Percentiles rank a stretch among this genome's conserved stretches.
These are phyloP conservation scores for Trichosanthes truncata DNA, from an alignment of 306 rosid genomes.

Conservation along the genomic window DNA sequence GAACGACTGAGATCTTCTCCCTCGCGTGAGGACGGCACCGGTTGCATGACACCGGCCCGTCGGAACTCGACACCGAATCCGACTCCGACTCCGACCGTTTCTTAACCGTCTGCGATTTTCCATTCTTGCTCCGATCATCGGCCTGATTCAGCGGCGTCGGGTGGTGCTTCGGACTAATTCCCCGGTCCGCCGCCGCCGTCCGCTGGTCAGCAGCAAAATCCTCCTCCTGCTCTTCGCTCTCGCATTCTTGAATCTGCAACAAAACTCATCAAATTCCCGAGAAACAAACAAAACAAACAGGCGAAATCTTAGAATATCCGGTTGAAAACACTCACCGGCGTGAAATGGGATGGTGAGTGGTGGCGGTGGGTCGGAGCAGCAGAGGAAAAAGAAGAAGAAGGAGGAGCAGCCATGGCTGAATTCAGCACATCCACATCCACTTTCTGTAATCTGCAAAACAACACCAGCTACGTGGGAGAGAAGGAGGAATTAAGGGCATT, in stretches of 20 bases:
- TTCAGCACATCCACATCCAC: not conserved
- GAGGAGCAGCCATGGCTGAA: slow-evolving; percentile 27
- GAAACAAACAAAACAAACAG: not conserved
- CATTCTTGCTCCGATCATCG: slow-evolving; percentile 6
- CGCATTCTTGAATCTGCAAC: slow-evolving; percentile 71
- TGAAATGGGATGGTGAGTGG: slow-evolving; percentile 22
- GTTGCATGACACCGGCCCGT: slow-evolving; percentile 62
- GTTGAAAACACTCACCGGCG: slow-evolving; percentile 28
- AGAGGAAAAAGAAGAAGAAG: slow-evolving; percentile 2
- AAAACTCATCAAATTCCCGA: not conserved
- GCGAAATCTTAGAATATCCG: not conserved
- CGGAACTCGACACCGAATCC: slow-evolving; percentile 19
- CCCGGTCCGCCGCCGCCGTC: slow-evolving; percentile 19
- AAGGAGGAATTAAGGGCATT: not conserved
- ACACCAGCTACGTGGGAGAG: not conserved
- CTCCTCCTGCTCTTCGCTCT: slow-evolving; percentile 11
- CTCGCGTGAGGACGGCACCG: slow-evolving; percentile 78
- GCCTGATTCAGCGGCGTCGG: slow-evolving; percentile 38
- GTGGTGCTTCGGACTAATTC: slow-evolving; percentile 26
- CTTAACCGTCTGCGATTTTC: slow-evolving; percentile 18
- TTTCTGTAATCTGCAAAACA: not conserved
- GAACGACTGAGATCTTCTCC: slow-evolving; percentile 74
- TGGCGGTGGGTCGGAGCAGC: slow-evolving; percentile 11
- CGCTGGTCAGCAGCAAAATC: slow-evolving; percentile 19
- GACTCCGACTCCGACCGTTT: slow-evolving; percentile 41